A percentile compares a stretch with the other conserved stretches of the same genome.
Evolutionary conservation across 2,329 filamentous ascomycete genomes (phyloP).

Genomic region (Epichloe festucae): DNA sequence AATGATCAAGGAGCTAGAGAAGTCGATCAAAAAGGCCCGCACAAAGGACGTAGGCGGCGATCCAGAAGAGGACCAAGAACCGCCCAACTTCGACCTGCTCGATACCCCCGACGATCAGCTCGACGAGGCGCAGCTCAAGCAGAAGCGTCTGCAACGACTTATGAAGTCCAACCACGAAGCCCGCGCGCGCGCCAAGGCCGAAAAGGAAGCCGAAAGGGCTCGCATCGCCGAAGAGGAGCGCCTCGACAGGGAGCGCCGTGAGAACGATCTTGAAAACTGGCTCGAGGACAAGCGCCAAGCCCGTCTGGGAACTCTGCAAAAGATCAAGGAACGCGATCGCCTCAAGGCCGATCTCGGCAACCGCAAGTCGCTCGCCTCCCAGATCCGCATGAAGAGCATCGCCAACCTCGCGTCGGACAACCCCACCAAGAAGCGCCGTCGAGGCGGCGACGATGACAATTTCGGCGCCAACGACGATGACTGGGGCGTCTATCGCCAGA

Average conservation of each 20-base stretch:
- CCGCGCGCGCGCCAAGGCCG: constrained; percentile 81
- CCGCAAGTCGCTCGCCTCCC: constrained; percentile 87
- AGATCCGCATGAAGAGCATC: constrained; percentile 97
- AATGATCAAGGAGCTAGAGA: constrained; percentile 78
- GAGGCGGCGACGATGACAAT: constrained; percentile 85
- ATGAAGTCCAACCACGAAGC: constrained; percentile 94
- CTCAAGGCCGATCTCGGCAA: constrained; percentile 92
- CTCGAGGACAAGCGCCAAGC: constrained; percentile 67
- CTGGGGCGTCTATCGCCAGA: constrained; percentile 92
- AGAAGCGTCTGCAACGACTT: constrained; percentile 83
- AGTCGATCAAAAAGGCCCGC: constrained; percentile 74
- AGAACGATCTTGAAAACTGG: constrained; percentile 78
- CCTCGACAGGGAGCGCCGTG: constrained; percentile 68
- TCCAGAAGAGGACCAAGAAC: constrained; percentile 68
- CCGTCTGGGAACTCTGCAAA: constrained; percentile 55
- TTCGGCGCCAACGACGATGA: constrained; percentile 97
- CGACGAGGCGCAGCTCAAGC: constrained; percentile 80
- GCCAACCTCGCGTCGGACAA: constrained; percentile 89
- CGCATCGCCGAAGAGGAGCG: constrained; percentile 72
- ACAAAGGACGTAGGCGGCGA: constrained; percentile 85
- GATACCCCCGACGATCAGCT: constrained; percentile 85
- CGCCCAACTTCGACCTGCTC: constrained; percentile 75
- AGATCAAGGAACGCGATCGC: constrained; percentile 86
- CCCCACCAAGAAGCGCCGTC: constrained; percentile 69
- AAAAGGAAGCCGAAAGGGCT: constrained; percentile 88